Evolutionary conservation across 352 stramenopile species (phyloP).

Genomic region (Phytophthora nicotianae): DNA sequence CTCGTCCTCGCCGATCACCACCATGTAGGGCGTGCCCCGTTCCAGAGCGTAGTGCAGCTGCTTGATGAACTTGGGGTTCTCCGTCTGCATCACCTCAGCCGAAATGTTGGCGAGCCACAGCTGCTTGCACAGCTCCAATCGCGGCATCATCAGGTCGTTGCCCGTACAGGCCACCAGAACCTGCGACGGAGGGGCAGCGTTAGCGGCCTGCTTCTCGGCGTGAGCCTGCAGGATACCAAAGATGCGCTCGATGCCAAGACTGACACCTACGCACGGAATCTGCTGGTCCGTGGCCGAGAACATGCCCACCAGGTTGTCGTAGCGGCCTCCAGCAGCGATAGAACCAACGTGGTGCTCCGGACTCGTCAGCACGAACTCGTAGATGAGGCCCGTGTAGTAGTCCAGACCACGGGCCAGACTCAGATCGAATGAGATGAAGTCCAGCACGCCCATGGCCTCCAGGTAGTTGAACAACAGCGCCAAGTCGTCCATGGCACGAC

Average conservation of each 20-base stretch:
- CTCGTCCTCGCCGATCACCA: constrained; percentile 97
- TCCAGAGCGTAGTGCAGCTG: constrained; percentile 96
- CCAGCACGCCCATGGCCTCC: constrained; percentile 95
- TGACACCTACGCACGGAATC: constrained; percentile 98
- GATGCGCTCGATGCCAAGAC: constrained; percentile 98
- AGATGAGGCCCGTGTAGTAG: constrained; percentile 99
- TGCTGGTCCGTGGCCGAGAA: constrained; percentile 94
- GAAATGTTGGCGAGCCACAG: constrained; percentile 93
- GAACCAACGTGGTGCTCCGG: constrained; percentile 93
- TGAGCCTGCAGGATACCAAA: constrained; percentile 98
- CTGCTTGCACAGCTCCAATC: constrained; percentile 81
- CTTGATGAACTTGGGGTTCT: constrained; percentile 98
- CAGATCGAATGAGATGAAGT: constrained; percentile 96
- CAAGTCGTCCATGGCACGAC: constrained; percentile 92
- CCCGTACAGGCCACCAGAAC: constrained; percentile 95
- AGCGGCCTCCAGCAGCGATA: constrained; percentile 97
- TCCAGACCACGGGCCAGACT: constrained; percentile 97
- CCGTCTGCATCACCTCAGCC: constrained; percentile 95
- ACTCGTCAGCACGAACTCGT: constrained; percentile 96
- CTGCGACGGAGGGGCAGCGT: constrained; percentile 61
- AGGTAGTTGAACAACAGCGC: constrained; percentile 97
- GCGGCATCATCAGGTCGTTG: constrained; percentile 59
- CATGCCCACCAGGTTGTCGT: constrained; percentile 99
- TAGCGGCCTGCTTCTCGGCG: constrained; percentile 66
- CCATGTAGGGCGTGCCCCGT: constrained; percentile 96